Conservation (phyloP, 768 basidiomycete species). For the Trametes punicea region DNA sequence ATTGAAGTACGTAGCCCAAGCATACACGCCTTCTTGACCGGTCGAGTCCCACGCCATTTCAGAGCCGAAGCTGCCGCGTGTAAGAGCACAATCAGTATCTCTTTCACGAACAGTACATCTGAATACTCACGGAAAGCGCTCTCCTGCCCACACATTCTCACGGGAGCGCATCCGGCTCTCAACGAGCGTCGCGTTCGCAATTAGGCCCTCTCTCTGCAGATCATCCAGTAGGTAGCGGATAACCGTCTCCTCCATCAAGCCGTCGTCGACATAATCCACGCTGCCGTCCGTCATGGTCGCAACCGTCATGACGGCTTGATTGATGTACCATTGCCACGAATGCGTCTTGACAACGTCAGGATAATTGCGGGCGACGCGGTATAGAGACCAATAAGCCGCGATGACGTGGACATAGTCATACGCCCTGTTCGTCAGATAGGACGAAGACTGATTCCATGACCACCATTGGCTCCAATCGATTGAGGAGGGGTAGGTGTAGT, state of each 20-base stretch:
- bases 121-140: slow-evolving; percentile 49
- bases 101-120: too few species aligned
- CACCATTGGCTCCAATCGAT: slow-evolving; percentile 56
- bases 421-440: slow-evolving; percentile 47
- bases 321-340: slow-evolving; percentile 56
- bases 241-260: slow-evolving; percentile 59
- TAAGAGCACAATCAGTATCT: background rate
- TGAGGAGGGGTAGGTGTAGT: slow-evolving; percentile 45
- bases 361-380: slow-evolving; percentile 57
- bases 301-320: slow-evolving; percentile 50
- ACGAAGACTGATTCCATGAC: slow-evolving; percentile 50
- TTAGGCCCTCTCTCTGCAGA: slow-evolving; percentile 49
- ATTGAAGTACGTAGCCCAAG: slow-evolving; percentile 53
- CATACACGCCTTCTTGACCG: slow-evolving; percentile 56
- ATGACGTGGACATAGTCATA: slow-evolving; percentile 43
- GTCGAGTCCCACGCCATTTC: slow-evolving; percentile 58
- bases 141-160: slow-evolving; percentile 42
- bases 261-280: slow-evolving; percentile 45
- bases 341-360: slow-evolving; percentile 44
- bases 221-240: slow-evolving; percentile 45
- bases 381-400: slow-evolving; percentile 51
- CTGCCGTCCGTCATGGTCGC: slow-evolving; percentile 42
- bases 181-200: slow-evolving; percentile 44
- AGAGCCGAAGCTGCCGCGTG: slow-evolving; percentile 44
- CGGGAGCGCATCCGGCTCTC: slow-evolving; percentile 46